phyloP scores from a whole-genome alignment of 1,284 basidiomycete genomes.

The Malassezia caprae region DNA sequence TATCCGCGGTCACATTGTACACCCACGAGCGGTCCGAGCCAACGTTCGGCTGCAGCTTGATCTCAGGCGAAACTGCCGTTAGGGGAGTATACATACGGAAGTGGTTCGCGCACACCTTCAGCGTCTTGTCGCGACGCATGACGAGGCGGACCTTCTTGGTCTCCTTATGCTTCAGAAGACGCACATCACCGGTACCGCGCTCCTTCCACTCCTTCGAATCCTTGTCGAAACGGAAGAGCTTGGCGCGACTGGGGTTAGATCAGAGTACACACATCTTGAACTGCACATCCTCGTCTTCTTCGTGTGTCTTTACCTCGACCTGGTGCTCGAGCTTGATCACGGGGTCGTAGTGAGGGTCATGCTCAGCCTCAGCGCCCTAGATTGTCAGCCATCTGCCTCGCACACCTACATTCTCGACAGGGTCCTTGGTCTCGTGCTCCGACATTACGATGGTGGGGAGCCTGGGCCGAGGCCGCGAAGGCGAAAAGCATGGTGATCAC shows the following conservation, averaged over 20 bases:
- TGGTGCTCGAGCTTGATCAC: slow-evolving; percentile 93
- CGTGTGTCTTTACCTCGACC: slow-evolving; percentile 85
- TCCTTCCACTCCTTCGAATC: slow-evolving; percentile 88
- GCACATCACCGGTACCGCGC: slow-evolving; percentile 53
- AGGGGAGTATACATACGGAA: slow-evolving; percentile 58
- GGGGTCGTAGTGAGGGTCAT: slow-evolving; percentile 87
- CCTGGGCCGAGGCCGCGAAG: neutral
- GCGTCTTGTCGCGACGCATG: slow-evolving; percentile 99
- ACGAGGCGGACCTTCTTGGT: slow-evolving; percentile 87
- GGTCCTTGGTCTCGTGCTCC: slow-evolving; percentile 12
- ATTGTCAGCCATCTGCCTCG: neutral
- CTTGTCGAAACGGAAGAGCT: slow-evolving; percentile 90
- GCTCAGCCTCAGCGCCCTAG: slow-evolving; percentile 63
- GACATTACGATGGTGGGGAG: slow-evolving; percentile 8
- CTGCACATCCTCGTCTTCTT: slow-evolving; percentile 83
- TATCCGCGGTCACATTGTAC: slow-evolving; percentile 81
- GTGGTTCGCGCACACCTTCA: slow-evolving; percentile 99
- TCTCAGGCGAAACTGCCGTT: slow-evolving; percentile 67
- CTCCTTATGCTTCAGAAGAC: slow-evolving; percentile 60
- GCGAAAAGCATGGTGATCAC: neutral
- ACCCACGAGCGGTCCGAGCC: slow-evolving; percentile 99
- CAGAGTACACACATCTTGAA: slow-evolving; percentile 79
- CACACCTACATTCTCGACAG: slow-evolving; percentile 8
- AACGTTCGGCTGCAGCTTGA: slow-evolving; percentile 93
- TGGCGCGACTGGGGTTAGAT: slow-evolving; percentile 66